Evolutionary conservation across 352 stramenopile genomes (phyloP).

Genomic region (Phytophthora nicotianae): DNA sequence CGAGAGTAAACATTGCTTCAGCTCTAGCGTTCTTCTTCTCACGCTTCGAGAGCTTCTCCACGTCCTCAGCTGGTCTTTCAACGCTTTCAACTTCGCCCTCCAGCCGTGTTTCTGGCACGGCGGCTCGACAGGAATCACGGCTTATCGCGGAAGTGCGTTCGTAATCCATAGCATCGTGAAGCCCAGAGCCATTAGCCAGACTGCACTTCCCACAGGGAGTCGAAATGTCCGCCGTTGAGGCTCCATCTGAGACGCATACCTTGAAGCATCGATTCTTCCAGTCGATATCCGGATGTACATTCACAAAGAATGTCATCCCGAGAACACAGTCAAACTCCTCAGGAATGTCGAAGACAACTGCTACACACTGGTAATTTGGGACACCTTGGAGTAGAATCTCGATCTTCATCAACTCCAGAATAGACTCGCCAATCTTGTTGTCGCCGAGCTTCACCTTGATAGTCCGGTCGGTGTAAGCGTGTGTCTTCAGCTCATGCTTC

Average conservation of each 20-base stretch:
- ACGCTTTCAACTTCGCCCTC: slow-evolving; percentile 3
- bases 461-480: too few relatives aligned
- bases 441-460: too few relatives aligned
- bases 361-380: slow-evolving; percentile 9
- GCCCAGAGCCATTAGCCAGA: slow-evolving; percentile 7
- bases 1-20: not conserved
- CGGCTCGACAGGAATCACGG: slow-evolving; percentile 19
- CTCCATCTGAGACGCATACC: slow-evolving; percentile 1
- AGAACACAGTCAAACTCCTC: not conserved
- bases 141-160: slow-evolving; percentile 4
- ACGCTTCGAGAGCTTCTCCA: not conserved
- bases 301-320: not conserved
- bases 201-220: slow-evolving; percentile 7
- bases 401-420: too few relatives aligned
- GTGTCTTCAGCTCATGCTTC: not conserved
- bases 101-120: slow-evolving; percentile 13
- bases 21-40: not conserved
- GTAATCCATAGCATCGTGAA: slow-evolving; percentile 7
- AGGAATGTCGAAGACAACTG: not conserved
- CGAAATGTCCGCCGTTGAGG: slow-evolving; percentile 5
- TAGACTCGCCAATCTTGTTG: too few relatives aligned
- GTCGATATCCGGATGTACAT: not conserved
- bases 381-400: not conserved
- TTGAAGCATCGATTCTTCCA: not conserved
- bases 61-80: slow-evolving; percentile 3